A percentile compares a stretch with the other conserved stretches of the same genome.
phyloP scores from a whole-genome alignment of 2,329 filamentous ascomycete species.

The Cytospora piceicola region DNA sequence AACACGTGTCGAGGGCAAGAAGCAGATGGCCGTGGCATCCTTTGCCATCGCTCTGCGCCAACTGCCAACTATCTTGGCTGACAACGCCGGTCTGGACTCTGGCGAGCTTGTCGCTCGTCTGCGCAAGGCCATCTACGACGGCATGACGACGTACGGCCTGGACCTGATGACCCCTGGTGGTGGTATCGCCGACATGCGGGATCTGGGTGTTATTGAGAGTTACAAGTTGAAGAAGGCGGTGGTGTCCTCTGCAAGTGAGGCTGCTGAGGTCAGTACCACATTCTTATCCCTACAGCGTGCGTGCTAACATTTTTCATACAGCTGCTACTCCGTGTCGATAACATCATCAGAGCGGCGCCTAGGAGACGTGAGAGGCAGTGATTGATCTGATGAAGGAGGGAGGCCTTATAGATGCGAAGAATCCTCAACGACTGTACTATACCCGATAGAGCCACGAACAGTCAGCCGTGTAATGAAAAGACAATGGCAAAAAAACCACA shows the following conservation, averaged over 20 bases:
- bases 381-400: slow-evolving; percentile 31
- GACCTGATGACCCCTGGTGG: slow-evolving; percentile 89
- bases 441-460: slow-evolving; percentile 30
- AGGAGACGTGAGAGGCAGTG: slow-evolving; percentile 78
- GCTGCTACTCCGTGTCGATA: slow-evolving; percentile 91
- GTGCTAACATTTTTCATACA: slow-evolving; percentile 40
- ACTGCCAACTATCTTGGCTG: slow-evolving; percentile 92
- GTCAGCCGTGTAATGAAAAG: slow-evolving; percentile 30
- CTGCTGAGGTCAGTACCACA: slow-evolving; percentile 76
- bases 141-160: slow-evolving; percentile 87
- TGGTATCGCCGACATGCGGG: slow-evolving; percentile 93
- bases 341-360: slow-evolving; percentile 94
- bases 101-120: slow-evolving; percentile 90
- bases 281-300: not conserved
- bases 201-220: slow-evolving; percentile 92
- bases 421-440: slow-evolving; percentile 30
- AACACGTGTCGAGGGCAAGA: slow-evolving; percentile 94
- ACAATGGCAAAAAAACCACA: slow-evolving; percentile 2
- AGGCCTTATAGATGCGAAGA: slow-evolving; percentile 3
- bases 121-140: slow-evolving; percentile 92
- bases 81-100: slow-evolving; percentile 96
- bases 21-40: slow-evolving; percentile 87
- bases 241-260: slow-evolving; percentile 93
- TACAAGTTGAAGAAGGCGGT: slow-evolving; percentile 99
- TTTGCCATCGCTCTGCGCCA: slow-evolving; percentile 91